Evolutionary conservation across 2,329 filamentous ascomycete species (phyloP).

Genomic region (Pyrenophora seminiperda): DNA sequence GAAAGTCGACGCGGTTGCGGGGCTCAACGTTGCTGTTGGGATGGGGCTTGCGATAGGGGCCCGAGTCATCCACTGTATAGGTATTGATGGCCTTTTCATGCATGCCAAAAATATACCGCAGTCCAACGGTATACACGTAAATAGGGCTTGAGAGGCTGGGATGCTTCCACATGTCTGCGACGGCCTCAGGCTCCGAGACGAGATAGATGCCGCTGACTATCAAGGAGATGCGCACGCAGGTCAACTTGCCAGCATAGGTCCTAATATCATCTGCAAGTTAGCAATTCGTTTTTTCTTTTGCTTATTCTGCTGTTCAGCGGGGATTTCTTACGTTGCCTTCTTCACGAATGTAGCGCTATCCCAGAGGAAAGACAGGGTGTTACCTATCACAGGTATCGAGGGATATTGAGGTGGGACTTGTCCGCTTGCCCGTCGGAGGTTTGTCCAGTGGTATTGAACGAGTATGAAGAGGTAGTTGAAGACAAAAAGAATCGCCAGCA

Average conservation of each 20-base stretch:
- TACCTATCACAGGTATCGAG: background rate
- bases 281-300: too few species aligned
- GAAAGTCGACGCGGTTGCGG: background rate
- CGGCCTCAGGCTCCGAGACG: background rate
- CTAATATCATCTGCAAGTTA: background rate
- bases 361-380: background rate
- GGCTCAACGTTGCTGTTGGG: background rate
- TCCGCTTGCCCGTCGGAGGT: background rate
- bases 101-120: background rate
- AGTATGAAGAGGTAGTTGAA: background rate
- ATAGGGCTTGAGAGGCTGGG: background rate
- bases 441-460: background rate
- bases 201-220: background rate
- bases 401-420: background rate
- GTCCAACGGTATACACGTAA: background rate
- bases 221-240: background rate
- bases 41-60: background rate
- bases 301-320: too few species aligned
- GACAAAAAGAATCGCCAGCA: background rate
- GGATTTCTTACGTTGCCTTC: background rate
- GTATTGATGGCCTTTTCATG: background rate
- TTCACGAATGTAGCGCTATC: slow-evolving; percentile 1
- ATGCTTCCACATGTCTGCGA: background rate
- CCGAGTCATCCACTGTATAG: slow-evolving; percentile 1
- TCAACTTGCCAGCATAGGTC: background rate